Conservation (phyloP, 345 rosid species). For the Boechera retrofracta region DNA sequence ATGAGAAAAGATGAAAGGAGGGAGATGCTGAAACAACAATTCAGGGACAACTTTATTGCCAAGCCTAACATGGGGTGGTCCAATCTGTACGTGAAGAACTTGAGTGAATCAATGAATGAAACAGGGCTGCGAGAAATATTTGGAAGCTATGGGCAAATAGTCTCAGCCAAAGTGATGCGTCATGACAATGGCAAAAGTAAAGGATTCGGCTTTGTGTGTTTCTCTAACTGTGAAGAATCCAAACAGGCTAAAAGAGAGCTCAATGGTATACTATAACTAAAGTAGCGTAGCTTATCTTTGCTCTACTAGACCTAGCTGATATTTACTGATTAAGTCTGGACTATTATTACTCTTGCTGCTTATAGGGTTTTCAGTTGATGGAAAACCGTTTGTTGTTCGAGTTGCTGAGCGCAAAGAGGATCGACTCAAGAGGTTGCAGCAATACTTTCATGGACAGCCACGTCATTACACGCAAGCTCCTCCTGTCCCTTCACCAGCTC, state of each 20-base stretch:
- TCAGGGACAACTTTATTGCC: constrained; percentile 40
- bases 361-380: constrained; percentile 57
- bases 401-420: constrained; percentile 66
- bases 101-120: constrained; percentile 55
- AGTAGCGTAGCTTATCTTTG: constrained; percentile 10
- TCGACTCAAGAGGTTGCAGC: constrained; percentile 48
- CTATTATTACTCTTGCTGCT: not conserved
- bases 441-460: constrained; percentile 10
- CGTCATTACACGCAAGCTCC: constrained; percentile 24
- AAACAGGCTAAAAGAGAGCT: constrained; percentile 53
- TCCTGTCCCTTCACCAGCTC: constrained; percentile 33
- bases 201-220: constrained; percentile 81
- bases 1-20: constrained; percentile 64
- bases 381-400: constrained; percentile 58
- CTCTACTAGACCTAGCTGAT: constrained; percentile 6
- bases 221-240: constrained; percentile 67
- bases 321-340: constrained; percentile 21
- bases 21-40: constrained; percentile 49
- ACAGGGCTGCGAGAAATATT: constrained; percentile 53
- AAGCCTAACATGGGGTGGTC: constrained; percentile 39
- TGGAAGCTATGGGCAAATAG: constrained; percentile 55
- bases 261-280: constrained; percentile 52
- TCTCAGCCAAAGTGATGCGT: constrained; percentile 65
- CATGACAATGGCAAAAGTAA: constrained; percentile 58
- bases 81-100: constrained; percentile 74